Base-by-base conservation (phyloP, 306 rosid species). In the Arachis hypogaea region DNA sequence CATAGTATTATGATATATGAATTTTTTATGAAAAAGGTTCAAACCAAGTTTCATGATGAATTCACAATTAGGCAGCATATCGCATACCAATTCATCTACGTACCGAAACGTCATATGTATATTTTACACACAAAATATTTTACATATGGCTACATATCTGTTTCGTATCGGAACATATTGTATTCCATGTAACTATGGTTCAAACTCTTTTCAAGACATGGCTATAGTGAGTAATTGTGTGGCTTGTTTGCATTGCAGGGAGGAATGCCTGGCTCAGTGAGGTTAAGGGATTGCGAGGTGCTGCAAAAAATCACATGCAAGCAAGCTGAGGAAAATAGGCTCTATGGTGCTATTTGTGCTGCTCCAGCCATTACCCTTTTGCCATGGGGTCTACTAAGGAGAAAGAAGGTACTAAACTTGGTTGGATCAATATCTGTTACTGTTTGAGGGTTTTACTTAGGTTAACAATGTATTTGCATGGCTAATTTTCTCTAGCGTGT, bases 181-280 rank as follows among this genome's bases (percentile, higher is more conserved):
- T 22, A 22, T 22, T 22, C 28, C 28, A 22, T 22, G 28, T 22
- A 22, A 22, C 28, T 22, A 22, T 41, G 44, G 5, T 43, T 43
- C 7, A 43, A 43, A 43, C 46, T 5, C 46, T 43, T 43, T 43
- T 43, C 1, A 6, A 5, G 46, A 5, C 46, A 7, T 43, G 46
- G 46, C 46, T 43, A 7, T 43, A 43, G 46, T 43, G 46, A 43
- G 4, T 43, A 46, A 49, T 66, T 51, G 6, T 33, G 55, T 38
- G 18, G 28, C 43, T 64, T 58, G 74, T 70, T 67, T 58, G 56
- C 65, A 90, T 67, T 66, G 57, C 65, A 93, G 96, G 97, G 98
- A 82, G 97, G 98, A 79, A 93, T 93, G 97, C 98, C 98, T 38
- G 98, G 98, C 42, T 91, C 98, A 0, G 97, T 73, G 51, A 87